Evolutionary conservation across 139 green algal genomes (phyloP).

Genomic region (Micractinium sp.): DNA sequence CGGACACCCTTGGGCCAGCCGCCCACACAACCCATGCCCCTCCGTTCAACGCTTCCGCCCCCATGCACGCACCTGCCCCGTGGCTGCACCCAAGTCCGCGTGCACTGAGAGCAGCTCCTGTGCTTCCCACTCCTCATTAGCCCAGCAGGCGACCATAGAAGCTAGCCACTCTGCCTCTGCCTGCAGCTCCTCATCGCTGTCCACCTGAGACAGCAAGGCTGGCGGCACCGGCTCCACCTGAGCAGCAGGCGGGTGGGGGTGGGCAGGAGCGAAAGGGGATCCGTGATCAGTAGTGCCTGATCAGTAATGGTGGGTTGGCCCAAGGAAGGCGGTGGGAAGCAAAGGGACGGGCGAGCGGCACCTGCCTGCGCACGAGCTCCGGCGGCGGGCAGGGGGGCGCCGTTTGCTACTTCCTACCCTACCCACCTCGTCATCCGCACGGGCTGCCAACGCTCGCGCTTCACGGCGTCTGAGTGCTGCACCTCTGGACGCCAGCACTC

Average conservation of each 20-base stretch:
- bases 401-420: background rate
- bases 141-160: slow-evolving; percentile 44
- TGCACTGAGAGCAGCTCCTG: slow-evolving; percentile 45
- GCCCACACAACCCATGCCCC: background rate
- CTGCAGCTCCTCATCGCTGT: background rate
- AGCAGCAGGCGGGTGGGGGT: background rate
- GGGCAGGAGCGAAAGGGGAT: background rate
- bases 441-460: background rate
- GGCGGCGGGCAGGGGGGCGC: too few relatives aligned
- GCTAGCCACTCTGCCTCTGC: slow-evolving; percentile 25
- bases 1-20: background rate
- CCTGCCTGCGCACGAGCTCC: too few relatives aligned
- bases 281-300: too few relatives aligned
- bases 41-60: background rate
- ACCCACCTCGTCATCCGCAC: background rate
- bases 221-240: slow-evolving; percentile 28
- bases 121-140: slow-evolving; percentile 64
- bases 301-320: too few relatives aligned
- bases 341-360: too few relatives aligned
- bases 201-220: background rate
- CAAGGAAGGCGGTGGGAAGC: background rate
- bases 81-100: slow-evolving; percentile 39
- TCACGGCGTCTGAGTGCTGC: too few relatives aligned
- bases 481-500: too few relatives aligned
- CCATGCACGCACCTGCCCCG: slow-evolving; percentile 13